phyloP scores from a whole-genome alignment of 116 monocot species.

The Iris pallida region DNA sequence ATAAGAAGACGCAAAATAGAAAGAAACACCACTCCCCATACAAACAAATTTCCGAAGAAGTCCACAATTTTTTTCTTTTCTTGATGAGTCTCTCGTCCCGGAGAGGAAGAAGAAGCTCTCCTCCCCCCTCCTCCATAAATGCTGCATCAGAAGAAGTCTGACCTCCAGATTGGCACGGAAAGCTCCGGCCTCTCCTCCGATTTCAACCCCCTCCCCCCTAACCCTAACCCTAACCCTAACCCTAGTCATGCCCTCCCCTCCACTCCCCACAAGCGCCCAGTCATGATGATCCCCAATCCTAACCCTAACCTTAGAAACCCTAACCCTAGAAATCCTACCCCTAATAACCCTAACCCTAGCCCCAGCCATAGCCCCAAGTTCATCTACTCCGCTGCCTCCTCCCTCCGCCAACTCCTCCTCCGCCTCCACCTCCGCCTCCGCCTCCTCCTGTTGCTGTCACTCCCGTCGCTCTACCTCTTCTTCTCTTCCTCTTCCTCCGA shows the following conservation, averaged over 20 bases:
- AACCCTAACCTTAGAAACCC: slow-evolving; percentile 1
- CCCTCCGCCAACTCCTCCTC: slow-evolving; percentile 30
- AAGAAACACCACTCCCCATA: too few species aligned
- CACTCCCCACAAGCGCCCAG: slow-evolving; percentile 27
- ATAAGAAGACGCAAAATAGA: too few species aligned
- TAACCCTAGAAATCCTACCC: slow-evolving; percentile 1
- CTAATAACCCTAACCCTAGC: background rate
- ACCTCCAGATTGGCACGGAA: slow-evolving; percentile 27
- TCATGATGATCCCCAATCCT: slow-evolving; percentile 8
- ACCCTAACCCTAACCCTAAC: slow-evolving; percentile 5
- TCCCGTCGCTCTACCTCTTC: slow-evolving; percentile 34
- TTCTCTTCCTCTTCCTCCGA: slow-evolving; percentile 17
- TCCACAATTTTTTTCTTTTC: too few species aligned
- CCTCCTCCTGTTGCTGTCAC: slow-evolving; percentile 42
- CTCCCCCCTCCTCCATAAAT: background rate
- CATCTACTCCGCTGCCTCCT: slow-evolving; percentile 24
- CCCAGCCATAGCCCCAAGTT: slow-evolving; percentile 7
- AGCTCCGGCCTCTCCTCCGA: slow-evolving; percentile 29
- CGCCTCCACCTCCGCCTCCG: slow-evolving; percentile 52
- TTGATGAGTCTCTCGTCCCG: too few species aligned
- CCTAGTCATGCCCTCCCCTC: slow-evolving; percentile 7
- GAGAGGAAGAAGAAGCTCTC: too few species aligned
- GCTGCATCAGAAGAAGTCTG: slow-evolving; percentile 32
- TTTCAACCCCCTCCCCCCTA: slow-evolving; percentile 13
- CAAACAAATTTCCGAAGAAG: too few species aligned